Conservation (phyloP, 2,329 filamentous ascomycete species). For the Pseudogymnoascus sp. region DNA sequence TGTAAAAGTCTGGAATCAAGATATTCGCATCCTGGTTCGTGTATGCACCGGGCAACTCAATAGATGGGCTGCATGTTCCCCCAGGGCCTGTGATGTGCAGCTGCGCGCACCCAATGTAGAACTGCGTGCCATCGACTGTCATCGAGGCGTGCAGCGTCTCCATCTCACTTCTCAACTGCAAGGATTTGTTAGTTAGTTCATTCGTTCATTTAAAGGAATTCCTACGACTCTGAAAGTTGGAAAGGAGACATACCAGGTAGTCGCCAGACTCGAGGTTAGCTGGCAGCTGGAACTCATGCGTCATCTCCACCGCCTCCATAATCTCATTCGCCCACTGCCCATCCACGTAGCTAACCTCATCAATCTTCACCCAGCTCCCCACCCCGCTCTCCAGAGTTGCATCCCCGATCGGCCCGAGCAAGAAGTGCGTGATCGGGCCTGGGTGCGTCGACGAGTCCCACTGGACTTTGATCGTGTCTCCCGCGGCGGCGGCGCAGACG, state of each 20-base stretch:
- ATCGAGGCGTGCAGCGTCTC: slow-evolving; percentile 26
- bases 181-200: neutral
- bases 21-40: slow-evolving; percentile 21
- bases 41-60: slow-evolving; percentile 23
- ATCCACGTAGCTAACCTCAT: slow-evolving; percentile 23
- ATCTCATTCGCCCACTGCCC: slow-evolving; percentile 26
- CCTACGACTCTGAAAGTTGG: neutral
- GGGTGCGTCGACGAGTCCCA: slow-evolving; percentile 33
- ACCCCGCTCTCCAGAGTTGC: slow-evolving; percentile 24
- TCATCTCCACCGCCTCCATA: slow-evolving; percentile 22
- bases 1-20: slow-evolving; percentile 9
- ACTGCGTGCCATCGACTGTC: slow-evolving; percentile 26
- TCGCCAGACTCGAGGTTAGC: slow-evolving; percentile 25
- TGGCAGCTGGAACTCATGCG: slow-evolving; percentile 19
- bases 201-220: neutral
- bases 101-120: slow-evolving; percentile 26
- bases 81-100: slow-evolving; percentile 22
- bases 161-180: slow-evolving; percentile 30
- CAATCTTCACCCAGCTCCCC: slow-evolving; percentile 27
- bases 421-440: slow-evolving; percentile 34
- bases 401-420: slow-evolving; percentile 24
- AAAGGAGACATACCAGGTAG: slow-evolving; percentile 19
- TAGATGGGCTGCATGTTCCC: slow-evolving; percentile 16
- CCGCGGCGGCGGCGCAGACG: slow-evolving; percentile 27
- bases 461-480: slow-evolving; percentile 30